Base-by-base conservation (phyloP, 192 early-diverging fungal species). In the Chytriomyces hyalinus region DNA sequence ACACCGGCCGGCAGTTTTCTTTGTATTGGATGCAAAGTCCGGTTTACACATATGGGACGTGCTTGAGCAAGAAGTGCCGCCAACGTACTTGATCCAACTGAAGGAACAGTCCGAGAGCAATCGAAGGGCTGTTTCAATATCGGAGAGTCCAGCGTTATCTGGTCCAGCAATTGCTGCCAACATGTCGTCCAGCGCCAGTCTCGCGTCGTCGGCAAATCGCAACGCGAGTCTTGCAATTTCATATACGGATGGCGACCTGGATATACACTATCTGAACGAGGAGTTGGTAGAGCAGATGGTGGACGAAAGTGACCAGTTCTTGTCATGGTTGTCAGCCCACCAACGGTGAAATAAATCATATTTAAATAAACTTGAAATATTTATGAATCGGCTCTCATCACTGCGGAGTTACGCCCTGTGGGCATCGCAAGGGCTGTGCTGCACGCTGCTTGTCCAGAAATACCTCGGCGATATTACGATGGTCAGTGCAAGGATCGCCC, bases 381-480 rank as follows among this genome's bases (percentile, higher is more conserved):
- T n/a, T 20, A 20, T 57, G 15, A 57, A 57, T n/a, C 20, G 53
- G 43, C 28, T 57, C 53, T 57, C 53, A 20, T n/a, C 20, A 36
- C 28, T 67, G 66, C 66, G 66, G 13, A 36, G 46, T 8, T 47
- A 43, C 15, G 47, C 13, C 44, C 43, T 74, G 17, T 46, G 67
- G 75, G 67, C 70, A 78, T 51, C 28, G 9, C 93, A 92, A 69
- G 82, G 86, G 3, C 89, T 89, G 7, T 95, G 93, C 79, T 82
- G 90, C 49, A 70, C 88, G 6, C 91, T 95, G 68, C 81, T 92
- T 0, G 79, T 93, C 43, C 91, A 93, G 65, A 81, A 92, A 68
- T 87, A 95, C 79, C 85, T 92, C 10, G 91, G 84, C 45, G 94
- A 95, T 72, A 83, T 93, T 53, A 91, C 93, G 6, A 88, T 90